Percentiles rank a stretch among this genome's conserved stretches.
Conservation (phyloP, 2,329 filamentous ascomycete genomes). For the Microdochium trichocladiopsis region DNA sequence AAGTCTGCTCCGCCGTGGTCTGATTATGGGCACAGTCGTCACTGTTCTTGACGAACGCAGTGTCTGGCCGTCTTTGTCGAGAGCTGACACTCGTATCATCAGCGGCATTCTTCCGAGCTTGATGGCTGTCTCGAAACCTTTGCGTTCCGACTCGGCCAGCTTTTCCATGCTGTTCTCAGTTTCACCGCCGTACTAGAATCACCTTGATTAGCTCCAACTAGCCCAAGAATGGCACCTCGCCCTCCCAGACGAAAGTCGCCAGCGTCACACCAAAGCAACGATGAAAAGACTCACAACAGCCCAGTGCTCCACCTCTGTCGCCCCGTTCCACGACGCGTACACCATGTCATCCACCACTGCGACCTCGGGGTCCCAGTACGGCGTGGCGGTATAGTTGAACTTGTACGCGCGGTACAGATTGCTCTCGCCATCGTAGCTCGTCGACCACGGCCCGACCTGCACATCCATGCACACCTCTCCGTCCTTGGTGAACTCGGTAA, state of each 20-base stretch:
- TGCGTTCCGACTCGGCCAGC: constrained; percentile 5
- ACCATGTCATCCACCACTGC: constrained; percentile 15
- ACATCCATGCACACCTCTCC: constrained; percentile 45
- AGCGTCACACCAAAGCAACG: no score
- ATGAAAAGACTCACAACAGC: constrained; percentile 9
- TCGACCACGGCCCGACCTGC: constrained; percentile 29
- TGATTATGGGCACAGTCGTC: not conserved
- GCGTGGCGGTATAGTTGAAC: constrained; percentile 40
- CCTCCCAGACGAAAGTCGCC: not conserved
- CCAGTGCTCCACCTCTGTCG: constrained; percentile 29
- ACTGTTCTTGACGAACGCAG: not conserved
- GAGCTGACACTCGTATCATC: constrained; percentile 7
- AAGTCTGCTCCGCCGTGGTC: no score
- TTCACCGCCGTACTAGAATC: constrained; percentile 7
- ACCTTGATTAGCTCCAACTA: not conserved
- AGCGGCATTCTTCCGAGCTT: constrained; percentile 1
- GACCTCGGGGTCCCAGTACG: constrained; percentile 16
- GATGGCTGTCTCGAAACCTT: constrained; percentile 13
- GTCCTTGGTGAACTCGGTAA: constrained; percentile 38
- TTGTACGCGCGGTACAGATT: constrained; percentile 47
- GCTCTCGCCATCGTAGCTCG: constrained; percentile 23
- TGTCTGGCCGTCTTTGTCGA: not conserved
- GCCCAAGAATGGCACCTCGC: not conserved
- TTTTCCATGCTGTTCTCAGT: constrained; percentile 5
- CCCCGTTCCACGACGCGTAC: constrained; percentile 37